phyloP scores from a whole-genome alignment of 2,329 filamentous ascomycete species.

The Tolypocladium tropicale region DNA sequence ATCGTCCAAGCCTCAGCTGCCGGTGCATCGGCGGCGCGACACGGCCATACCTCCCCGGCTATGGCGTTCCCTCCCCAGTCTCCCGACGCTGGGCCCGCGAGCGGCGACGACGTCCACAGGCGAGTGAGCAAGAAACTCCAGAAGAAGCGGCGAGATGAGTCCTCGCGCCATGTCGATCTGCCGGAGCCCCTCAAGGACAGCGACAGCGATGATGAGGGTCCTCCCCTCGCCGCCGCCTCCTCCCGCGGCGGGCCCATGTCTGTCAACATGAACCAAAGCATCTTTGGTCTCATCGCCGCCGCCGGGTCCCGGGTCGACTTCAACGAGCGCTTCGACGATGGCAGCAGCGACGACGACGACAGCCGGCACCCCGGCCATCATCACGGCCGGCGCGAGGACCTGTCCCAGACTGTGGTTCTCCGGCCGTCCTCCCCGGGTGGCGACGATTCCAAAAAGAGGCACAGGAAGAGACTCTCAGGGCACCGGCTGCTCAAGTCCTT shows the following conservation, averaged over 20 bases:
- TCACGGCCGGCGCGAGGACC: constrained; percentile 31
- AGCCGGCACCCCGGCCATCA: constrained; percentile 28
- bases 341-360: constrained; percentile 76
- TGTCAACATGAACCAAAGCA: constrained; percentile 82
- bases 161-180: constrained; percentile 30
- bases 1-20: background rate
- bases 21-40: background rate
- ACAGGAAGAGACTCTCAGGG: constrained; percentile 52
- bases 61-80: constrained; percentile 2
- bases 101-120: background rate
- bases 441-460: constrained; percentile 23
- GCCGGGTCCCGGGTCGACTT: constrained; percentile 78
- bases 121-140: constrained; percentile 27
- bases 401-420: constrained; percentile 33
- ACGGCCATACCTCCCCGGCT: background rate
- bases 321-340: constrained; percentile 65
- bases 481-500: constrained; percentile 57
- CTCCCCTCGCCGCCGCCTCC: constrained; percentile 26
- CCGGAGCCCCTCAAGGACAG: constrained; percentile 42
- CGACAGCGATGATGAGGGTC: constrained; percentile 38
- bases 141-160: constrained; percentile 30
- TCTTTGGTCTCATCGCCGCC: constrained; percentile 86
- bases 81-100: background rate
- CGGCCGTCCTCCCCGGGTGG: constrained; percentile 20
- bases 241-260: constrained; percentile 37